These are phyloP conservation scores for Tuber indicum DNA, from an alignment of 495 filamentous ascomycete species.

Conservation along the genomic window DNA sequence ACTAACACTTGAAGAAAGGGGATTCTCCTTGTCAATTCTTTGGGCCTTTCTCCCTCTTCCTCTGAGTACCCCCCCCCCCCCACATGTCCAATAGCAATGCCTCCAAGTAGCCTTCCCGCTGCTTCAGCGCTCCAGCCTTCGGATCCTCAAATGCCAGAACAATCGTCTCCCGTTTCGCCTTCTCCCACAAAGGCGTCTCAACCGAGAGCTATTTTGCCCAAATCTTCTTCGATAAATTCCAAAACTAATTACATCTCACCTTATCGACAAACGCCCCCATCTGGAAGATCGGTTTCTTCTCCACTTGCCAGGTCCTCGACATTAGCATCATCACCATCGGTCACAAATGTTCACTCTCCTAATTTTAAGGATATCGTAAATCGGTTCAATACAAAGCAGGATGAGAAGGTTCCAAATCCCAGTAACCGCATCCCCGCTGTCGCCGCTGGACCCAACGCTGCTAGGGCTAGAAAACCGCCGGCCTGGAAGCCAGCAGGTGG, in stretches of 20 bases:
- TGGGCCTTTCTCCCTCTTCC: constrained; percentile 43
- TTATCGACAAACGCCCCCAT: constrained; percentile 30
- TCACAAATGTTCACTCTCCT: constrained; percentile 45
- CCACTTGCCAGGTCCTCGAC: constrained; percentile 20
- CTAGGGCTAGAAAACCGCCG: constrained; percentile 34
- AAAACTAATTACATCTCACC: constrained; percentile 40
- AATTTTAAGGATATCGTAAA: constrained; percentile 57
- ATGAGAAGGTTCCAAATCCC: constrained; percentile 49
- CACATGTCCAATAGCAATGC: constrained; percentile 41
- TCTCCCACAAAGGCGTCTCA: constrained; percentile 18
- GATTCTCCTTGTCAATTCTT: constrained; percentile 33
- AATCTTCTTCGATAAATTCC: constrained; percentile 38
- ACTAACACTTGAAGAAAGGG: constrained; percentile 10
- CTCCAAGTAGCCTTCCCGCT: constrained; percentile 35
- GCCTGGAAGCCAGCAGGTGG: constrained; percentile 36
- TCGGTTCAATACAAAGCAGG: constrained; percentile 55
- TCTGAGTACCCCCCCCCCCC: constrained; percentile 38
- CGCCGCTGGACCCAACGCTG: constrained; percentile 23
- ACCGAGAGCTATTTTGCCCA: constrained; percentile 28
- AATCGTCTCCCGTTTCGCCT: constrained; percentile 20
- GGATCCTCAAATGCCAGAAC: constrained; percentile 31
- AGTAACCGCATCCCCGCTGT: constrained; percentile 40
- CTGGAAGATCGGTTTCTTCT: constrained; percentile 33
- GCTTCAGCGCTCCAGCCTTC: constrained; percentile 28
- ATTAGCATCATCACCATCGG: constrained; percentile 11